Percentiles rank a stretch among this genome's conserved stretches.
Evolutionary conservation across 2,329 filamentous ascomycete genomes (phyloP).

Genomic region (Hymenotorrendiella dingleyae): DNA sequence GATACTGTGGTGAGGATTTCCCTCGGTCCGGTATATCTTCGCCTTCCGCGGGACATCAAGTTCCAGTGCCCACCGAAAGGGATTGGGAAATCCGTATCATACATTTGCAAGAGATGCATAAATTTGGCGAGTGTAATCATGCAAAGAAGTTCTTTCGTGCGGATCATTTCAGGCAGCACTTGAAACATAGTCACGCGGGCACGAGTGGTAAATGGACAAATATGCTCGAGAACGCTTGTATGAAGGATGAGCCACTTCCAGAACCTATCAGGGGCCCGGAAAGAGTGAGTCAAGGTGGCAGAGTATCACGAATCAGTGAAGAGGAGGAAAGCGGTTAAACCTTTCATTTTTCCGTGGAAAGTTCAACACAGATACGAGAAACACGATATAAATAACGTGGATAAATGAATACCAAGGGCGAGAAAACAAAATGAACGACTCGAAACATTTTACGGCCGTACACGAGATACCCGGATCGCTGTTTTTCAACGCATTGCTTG

Average conservation of each 20-base stretch:
- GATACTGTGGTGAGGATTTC: conserved; percentile 95
- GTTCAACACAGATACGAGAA: conserved; percentile 3
- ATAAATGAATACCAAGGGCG: conserved; percentile 2
- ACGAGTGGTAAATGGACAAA: conserved; percentile 99
- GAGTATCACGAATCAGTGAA: conserved; percentile 27
- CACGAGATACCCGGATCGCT: conserved; percentile 24
- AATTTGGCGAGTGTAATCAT: conserved; percentile 96
- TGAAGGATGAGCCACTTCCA: conserved; percentile 73
- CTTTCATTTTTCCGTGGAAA: not conserved
- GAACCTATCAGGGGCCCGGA: conserved; percentile 29
- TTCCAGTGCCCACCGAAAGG: conserved; percentile 58
- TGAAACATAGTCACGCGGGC: conserved; percentile 95
- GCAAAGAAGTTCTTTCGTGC: conserved; percentile 97
- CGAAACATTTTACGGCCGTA: conserved; percentile 20
- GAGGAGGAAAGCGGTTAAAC: conserved; percentile 27
- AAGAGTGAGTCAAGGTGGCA: conserved; percentile 22
- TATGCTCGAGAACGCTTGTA: conserved; percentile 92
- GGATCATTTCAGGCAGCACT: conserved; percentile 95
- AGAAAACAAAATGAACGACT: conserved; percentile 7
- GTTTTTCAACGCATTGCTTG: conserved; percentile 23
- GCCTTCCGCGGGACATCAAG: conserved; percentile 28
- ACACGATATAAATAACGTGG: conserved; percentile 4
- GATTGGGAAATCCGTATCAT: conserved; percentile 85
- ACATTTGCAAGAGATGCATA: conserved; percentile 87
- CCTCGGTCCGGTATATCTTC: conserved; percentile 35